Base-by-base conservation (phyloP, 108 stramenopile genomes). In the Nannochloropsis salina region DNA sequence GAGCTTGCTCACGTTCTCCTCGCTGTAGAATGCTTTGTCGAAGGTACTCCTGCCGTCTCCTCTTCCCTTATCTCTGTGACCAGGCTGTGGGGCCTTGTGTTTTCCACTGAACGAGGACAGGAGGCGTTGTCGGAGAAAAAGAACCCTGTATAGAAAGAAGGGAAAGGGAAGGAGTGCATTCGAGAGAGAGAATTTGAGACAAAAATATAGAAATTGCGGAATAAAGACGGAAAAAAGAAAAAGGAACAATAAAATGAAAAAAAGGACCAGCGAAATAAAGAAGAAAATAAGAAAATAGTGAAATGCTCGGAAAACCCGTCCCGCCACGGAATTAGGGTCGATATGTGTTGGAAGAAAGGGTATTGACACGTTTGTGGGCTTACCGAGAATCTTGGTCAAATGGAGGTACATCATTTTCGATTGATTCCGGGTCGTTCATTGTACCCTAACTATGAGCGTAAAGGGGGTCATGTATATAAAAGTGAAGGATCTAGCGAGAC, bases 21-120 rank as follows among this genome's bases (percentile, higher is more conserved):
- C 94, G 44, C 92, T 93, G 41, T 84, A 84, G 87, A 94, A 94
- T 51, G 91, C 89, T 85, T 94, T 94, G 80, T 94, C 94, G 83
- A 94, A 94, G 80, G 94, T 94, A 74, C 61, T 74, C 4, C 3
- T 74, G 8, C 6, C 8, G 61, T n/a, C 8, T 74, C 20, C 61
- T n/a, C 61, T n/a, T 74, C 61, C 61, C 61, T 74, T 3, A 15
- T n/a, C 61, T 6, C 61, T 8, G 15, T 6, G 20, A 15, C n/a
- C 10, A 83, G 83, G 83, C 89, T 82, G 80, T 0, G n/a, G 41
- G 12, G 5, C 22, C 42, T 45, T 47, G 83, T 74, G 61, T 74
- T 74, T 74, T n/a, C 8, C 44, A 84, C 40, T 47, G 3, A 21
- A 84, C n/a, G 83, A 81, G 22, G 40, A 22, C 22, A 81, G 81